phyloP scores from a whole-genome alignment of 164 flowering plant genomes.

The Chimonanthus praecox region DNA sequence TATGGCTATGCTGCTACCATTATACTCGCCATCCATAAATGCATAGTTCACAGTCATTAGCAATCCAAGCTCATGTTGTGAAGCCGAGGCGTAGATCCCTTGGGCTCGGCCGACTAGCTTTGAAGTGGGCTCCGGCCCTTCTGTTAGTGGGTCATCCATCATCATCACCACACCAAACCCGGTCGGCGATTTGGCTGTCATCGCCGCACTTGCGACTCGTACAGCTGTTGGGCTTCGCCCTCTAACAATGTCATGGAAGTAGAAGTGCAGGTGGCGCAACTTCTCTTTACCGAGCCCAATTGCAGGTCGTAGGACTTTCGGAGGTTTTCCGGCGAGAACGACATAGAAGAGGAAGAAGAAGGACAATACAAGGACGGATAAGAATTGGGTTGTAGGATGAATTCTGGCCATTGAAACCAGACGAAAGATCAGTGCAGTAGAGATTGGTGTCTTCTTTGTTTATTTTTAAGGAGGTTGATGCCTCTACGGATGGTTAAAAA shows the following conservation, averaged over 20 bases:
- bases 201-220: constrained; percentile 20
- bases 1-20: constrained; percentile 41
- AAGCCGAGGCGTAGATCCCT: constrained; percentile 34
- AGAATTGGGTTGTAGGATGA: neutral
- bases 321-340: neutral
- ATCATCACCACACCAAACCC: constrained; percentile 34
- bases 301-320: neutral
- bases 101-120: constrained; percentile 46
- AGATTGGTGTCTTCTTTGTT: neutral
- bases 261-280: constrained; percentile 42
- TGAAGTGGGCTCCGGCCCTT: constrained; percentile 28
- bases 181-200: neutral
- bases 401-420: neutral
- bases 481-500: neutral
- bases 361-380: neutral
- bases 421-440: neutral
- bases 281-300: constrained; percentile 21
- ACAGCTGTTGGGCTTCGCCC: constrained; percentile 39
- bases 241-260: constrained; percentile 45
- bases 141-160: constrained; percentile 38
- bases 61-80: constrained; percentile 19
- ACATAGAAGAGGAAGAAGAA: neutral
- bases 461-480: neutral
- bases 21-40: constrained; percentile 36
- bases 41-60: constrained; percentile 38